Conservation (phyloP, 495 filamentous ascomycete species). For the Hyaloscypha variabilis region DNA sequence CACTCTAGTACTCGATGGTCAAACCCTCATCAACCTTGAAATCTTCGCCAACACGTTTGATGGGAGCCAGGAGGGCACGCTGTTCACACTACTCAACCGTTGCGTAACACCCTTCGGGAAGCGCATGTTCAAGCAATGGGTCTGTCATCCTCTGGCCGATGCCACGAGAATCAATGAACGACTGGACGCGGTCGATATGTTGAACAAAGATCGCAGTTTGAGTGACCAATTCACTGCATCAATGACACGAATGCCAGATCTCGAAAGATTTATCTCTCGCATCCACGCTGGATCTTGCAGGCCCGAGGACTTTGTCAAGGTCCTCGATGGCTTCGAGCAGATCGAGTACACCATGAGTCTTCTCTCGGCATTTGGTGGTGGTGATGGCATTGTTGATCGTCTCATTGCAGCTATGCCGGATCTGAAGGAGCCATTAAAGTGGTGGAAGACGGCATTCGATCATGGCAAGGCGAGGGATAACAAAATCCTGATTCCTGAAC, state of each 20-base stretch:
- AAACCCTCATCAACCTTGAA: constrained; percentile 96
- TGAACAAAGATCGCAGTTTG: constrained; percentile 79
- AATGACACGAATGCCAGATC: constrained; percentile 87
- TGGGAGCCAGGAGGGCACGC: constrained; percentile 78
- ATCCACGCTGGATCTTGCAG: constrained; percentile 90
- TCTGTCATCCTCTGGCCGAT: constrained; percentile 93
- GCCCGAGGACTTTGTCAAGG: constrained; percentile 88
- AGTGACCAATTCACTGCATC: constrained; percentile 84
- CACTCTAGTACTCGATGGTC: constrained; percentile 91
- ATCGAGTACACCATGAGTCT: constrained; percentile 90
- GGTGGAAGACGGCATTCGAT: constrained; percentile 95
- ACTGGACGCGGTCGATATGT: constrained; percentile 91
- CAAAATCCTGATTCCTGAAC: constrained; percentile 74
- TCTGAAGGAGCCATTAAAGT: constrained; percentile 67
- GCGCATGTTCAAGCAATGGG: constrained; percentile 95
- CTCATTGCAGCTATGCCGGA: constrained; percentile 86
- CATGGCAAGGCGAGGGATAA: constrained; percentile 75
- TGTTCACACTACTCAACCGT: constrained; percentile 88
- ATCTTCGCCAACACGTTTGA: constrained; percentile 95
- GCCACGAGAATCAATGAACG: constrained; percentile 85
- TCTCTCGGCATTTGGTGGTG: constrained; percentile 66
- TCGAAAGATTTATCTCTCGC: constrained; percentile 92
- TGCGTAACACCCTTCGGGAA: constrained; percentile 98
- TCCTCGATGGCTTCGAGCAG: constrained; percentile 96
- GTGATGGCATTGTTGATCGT: constrained; percentile 81